Base-by-base conservation (phyloP, 805 yeast genomes). In the Ogataea pini region DNA sequence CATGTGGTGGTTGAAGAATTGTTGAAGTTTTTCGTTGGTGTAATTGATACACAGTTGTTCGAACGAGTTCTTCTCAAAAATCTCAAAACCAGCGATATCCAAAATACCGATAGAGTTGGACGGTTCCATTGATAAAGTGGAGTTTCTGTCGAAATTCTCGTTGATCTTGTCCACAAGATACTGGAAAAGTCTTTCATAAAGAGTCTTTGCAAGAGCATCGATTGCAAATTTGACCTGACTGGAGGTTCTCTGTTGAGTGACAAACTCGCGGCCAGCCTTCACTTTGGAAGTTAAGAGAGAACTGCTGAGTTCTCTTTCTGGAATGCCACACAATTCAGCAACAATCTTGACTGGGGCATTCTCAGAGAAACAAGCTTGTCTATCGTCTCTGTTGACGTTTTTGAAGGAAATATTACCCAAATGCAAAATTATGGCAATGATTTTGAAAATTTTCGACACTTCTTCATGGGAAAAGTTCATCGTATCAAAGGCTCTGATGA, bases 191-290 rank as follows among this genome's bases (percentile, higher is more conserved):
- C 85, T 80, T 63, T 94, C 98, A 61, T 92, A 94, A 4, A 94
- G 66, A 9, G 89, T 80, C 63, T 91, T 91, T 3, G 99, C 81
- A 29, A 94, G 72, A 0, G 98, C 96, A 64, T 92, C 96, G 33
- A 92, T 72, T 14, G 94, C 77, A 58, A 80, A 82, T 54, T 82
- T 83, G 0, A 92, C 96, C 62, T 94, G 97, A 0, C 77, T 65
- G 0, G 96, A 83, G 40, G 83, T 83, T 58, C 86, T 80, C 28
- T 91, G 81, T 62, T 89, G 96, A 17, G 82, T 78, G 32, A 94
- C 89, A 67, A 78, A 76, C 64, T 94, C 99, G 55, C 81, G 77
- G 2, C 99, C 99, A 3, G 97, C 97, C 62, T 83, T 89, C 9
- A 91, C 96, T 59, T 81, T 85, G 4, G 97, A 97, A 32, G 79